Evolutionary conservation across 1,284 basidiomycete genomes (phyloP), one percentile per base, ranked within the genome.

Genomic region (Apiotrichum montevideense): DNA sequence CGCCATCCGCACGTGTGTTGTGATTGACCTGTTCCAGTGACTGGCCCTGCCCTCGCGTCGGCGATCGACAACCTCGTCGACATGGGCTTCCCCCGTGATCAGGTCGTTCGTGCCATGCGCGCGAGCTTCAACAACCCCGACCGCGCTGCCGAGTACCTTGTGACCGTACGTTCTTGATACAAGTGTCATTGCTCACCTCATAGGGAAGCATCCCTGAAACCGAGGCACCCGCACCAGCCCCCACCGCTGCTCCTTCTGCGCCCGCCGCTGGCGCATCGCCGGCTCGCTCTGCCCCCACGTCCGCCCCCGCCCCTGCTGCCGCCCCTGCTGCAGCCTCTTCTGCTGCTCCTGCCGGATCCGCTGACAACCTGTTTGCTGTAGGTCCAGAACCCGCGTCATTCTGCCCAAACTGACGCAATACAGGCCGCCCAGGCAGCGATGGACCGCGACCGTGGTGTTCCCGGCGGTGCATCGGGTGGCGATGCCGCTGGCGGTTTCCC

Each of bases 121-220:
- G 95, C 94, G 29, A 94, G 90, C 71, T 99, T 85, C 79, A 99
- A 99, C 79, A 98, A 99, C 77, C 91, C 96, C 2, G 94, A 98
- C 69, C 85, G 96, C 45, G 96, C 96, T 6, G 94, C 94, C 34
- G 96, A 99, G 76, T 98, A 98, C 77, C 80, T 99, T 51, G 88
- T 98, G 84, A 96, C 76, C 62, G 94, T 94, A 66, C 69, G 87
- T 80, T 35, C 9, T 2, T 46, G 6, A 11, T 37, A 40, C 37
- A 7, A 6, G 5, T 3, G 32, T 3, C 8, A n/a, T 33, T 15
- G 41, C 15, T 2, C 6, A 41, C 59, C 62, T 39, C 37, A 39
- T 39, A 74, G 70, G 73, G 73, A 14, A 66, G 72, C 59, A 75
- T 75, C 42, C 73, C 73, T 29, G 61, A 67, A 41, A 53, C 64